phyloP scores from a whole-genome alignment of 495 filamentous ascomycete genomes.

The Aspergillus sclerotioniger region DNA sequence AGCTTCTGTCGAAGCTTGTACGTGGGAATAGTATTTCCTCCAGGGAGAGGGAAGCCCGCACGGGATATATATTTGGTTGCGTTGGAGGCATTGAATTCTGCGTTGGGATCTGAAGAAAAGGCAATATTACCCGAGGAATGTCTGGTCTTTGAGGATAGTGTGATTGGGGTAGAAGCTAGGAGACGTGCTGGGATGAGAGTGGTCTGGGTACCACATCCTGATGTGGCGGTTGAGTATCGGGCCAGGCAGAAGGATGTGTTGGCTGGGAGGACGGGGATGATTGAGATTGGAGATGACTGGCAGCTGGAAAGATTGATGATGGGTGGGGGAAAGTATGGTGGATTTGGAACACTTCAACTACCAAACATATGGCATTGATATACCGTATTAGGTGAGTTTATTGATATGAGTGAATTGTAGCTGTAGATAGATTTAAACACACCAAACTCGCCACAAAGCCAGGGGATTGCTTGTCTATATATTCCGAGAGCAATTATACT shows the following conservation, averaged over 20 bases:
- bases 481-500: too few species aligned
- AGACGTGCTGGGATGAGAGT: conserved; percentile 47
- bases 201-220: conserved; percentile 40
- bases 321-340: conserved; percentile 34
- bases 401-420: not conserved
- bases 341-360: conserved; percentile 34
- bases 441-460: too few species aligned
- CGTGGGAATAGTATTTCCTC: conserved; percentile 14
- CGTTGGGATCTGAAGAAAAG: conserved; percentile 5
- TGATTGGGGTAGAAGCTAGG: conserved; percentile 42
- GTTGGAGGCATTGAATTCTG: conserved; percentile 30
- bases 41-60: conserved; percentile 31
- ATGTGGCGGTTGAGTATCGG: conserved; percentile 26
- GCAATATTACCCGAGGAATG: conserved; percentile 32
- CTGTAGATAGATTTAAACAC: too few species aligned
- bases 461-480: too few species aligned
- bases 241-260: conserved; percentile 31
- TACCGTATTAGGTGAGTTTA: not conserved
- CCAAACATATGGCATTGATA: conserved; percentile 21
- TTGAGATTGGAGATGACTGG: conserved; percentile 22
- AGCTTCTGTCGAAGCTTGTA: conserved; percentile 30
- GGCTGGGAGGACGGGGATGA: conserved; percentile 26
- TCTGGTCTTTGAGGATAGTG: conserved; percentile 46
- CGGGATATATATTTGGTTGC: conserved; percentile 42
- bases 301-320: conserved; percentile 32